Evolutionary conservation across 2,329 filamentous ascomycete genomes (phyloP).

Genomic region (Nemania bipapillata): DNA sequence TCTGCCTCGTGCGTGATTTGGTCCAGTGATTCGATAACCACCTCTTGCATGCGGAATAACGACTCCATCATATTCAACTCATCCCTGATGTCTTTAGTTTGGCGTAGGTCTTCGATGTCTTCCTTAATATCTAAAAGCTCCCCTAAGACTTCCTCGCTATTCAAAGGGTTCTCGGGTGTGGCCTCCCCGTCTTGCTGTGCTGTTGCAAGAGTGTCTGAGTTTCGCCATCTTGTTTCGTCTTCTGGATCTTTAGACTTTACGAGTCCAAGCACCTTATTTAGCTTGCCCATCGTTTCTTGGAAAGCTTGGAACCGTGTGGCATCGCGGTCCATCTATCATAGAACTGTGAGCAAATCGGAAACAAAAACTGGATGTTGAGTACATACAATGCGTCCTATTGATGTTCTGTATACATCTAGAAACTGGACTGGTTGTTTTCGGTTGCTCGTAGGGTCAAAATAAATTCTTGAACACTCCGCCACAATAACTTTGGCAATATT

Average conservation of each 20-base stretch:
- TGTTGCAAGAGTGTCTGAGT: too few species aligned
- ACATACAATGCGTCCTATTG: constrained; percentile 2
- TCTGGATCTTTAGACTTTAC: too few species aligned
- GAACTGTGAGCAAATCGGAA: neutral
- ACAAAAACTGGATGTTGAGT: neutral
- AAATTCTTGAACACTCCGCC: constrained; percentile 7
- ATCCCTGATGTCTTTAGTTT: constrained; percentile 6
- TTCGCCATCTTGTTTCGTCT: too few species aligned
- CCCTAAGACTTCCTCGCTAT: neutral
- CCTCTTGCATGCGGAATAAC: neutral
- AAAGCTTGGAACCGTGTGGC: neutral
- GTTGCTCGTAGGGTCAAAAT: neutral
- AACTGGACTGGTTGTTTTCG: neutral
- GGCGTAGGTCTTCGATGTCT: neutral
- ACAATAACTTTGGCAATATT: neutral
- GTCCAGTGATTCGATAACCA: neutral
- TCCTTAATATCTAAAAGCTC: neutral
- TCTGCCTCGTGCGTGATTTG: neutral
- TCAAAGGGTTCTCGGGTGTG: too few species aligned
- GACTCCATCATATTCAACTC: neutral
- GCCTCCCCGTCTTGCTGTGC: too few species aligned
- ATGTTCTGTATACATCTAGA: neutral
- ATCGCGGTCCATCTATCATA: neutral
- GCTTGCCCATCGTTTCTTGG: neutral
- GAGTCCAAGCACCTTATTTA: neutral